Evolutionary conservation across 2,329 filamentous ascomycete species (phyloP).

Genomic region (Neonectria sp.): DNA sequence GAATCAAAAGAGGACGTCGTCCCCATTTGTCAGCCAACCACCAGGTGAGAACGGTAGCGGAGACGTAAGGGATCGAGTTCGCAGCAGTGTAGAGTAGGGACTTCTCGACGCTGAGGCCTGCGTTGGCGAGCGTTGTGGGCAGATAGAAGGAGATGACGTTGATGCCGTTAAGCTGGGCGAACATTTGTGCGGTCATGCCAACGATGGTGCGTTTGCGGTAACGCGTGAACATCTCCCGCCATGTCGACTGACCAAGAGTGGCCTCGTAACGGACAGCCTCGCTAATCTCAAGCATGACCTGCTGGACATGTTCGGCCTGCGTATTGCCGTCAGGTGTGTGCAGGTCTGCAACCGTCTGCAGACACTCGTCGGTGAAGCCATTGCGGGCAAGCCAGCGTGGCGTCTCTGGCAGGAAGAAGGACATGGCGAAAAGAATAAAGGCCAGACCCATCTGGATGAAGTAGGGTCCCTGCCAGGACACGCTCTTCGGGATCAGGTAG

Average conservation of each 20-base stretch:
- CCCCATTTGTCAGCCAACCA: conserved; percentile 58
- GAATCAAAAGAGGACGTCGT: conserved; percentile 55
- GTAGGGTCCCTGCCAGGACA: conserved; percentile 35
- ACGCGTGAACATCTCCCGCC: conserved; percentile 58
- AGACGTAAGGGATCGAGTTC: conserved; percentile 56
- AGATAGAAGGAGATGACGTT: conserved; percentile 61
- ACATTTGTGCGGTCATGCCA: conserved; percentile 58
- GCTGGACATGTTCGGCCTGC: conserved; percentile 52
- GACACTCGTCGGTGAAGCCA: conserved; percentile 48
- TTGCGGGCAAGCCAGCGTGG: conserved; percentile 59
- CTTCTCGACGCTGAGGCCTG: conserved; percentile 55
- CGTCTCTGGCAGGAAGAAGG: conserved; percentile 51
- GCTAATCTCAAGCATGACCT: conserved; percentile 47
- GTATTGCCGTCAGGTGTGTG: conserved; percentile 53
- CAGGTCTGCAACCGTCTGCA: conserved; percentile 57
- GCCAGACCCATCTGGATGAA: conserved; percentile 35
- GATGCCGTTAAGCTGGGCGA: conserved; percentile 58
- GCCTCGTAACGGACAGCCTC: conserved; percentile 32
- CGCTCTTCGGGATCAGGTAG: conserved; percentile 24
- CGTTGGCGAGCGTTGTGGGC: conserved; percentile 52
- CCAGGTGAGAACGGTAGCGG: conserved; percentile 57
- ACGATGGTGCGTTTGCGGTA: conserved; percentile 59
- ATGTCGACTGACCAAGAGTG: conserved; percentile 25
- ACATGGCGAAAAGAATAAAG: conserved; percentile 31
- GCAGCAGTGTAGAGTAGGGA: conserved; percentile 58